Conservation (phyloP, 768 basidiomycete species). For the Mycena kentingensis region DNA sequence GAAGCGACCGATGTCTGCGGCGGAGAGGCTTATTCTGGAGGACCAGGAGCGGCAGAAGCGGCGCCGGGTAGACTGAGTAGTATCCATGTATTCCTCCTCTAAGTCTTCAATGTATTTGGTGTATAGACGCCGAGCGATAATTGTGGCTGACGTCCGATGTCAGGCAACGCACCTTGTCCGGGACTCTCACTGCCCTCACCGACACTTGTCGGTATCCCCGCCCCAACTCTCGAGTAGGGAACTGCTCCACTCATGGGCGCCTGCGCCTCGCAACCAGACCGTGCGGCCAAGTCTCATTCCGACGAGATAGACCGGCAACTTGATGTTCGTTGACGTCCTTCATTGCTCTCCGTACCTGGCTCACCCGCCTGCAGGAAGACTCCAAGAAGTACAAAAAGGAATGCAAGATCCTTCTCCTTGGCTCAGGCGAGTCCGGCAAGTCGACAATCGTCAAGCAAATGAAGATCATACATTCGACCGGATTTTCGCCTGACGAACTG, state of each 20-base stretch:
- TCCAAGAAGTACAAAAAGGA: conserved; percentile 54
- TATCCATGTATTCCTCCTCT: no score
- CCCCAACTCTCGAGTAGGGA: no score
- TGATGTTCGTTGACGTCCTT: no score
- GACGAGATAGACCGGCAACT: conserved; percentile 61
- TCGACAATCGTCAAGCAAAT: conserved; percentile 97
- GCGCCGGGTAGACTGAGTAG: conserved; percentile 67
- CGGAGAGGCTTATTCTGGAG: conserved; percentile 85
- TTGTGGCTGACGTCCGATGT: no score
- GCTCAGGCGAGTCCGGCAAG: conserved; percentile 94
- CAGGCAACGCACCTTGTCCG: no score
- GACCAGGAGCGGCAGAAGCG: conserved; percentile 92
- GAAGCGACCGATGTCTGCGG: conserved; percentile 76
- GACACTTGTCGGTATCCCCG: no score
- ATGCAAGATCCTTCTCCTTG: conserved; percentile 52
- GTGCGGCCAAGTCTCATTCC: conserved; percentile 6
- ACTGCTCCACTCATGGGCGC: conserved; percentile 20
- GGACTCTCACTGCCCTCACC: no score
- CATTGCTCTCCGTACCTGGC: no score
- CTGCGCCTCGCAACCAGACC: conserved; percentile 17
- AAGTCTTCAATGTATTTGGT: no score
- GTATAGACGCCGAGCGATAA: no score
- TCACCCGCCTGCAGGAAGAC: no score
- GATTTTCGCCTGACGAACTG: conserved; percentile 79
- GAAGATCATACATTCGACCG: conserved; percentile 97